A percentile compares a stretch with the other conserved stretches of the same genome.
Conservation (phyloP, 495 filamentous ascomycete genomes). For the Acidomyces sp. region DNA sequence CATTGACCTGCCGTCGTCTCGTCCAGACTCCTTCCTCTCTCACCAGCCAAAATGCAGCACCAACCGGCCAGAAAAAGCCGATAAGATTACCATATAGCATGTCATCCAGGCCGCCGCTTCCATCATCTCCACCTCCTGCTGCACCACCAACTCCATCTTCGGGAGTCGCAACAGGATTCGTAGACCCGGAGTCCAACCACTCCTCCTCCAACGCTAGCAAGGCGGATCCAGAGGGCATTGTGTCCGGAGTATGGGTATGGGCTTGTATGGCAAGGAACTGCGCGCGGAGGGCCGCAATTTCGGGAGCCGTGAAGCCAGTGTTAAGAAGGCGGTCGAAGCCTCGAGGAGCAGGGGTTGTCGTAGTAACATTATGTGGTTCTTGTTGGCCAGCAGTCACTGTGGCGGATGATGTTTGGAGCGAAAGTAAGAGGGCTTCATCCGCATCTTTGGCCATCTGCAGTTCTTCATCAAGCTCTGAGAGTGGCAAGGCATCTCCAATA, state of each 20-base stretch:
- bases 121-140: constrained; percentile 32
- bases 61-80: constrained; percentile 90
- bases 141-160: constrained; percentile 9
- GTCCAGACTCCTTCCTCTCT: constrained; percentile 84
- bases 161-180: constrained; percentile 27
- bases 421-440: constrained; percentile 19
- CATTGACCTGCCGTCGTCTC: constrained; percentile 66
- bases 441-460: constrained; percentile 34
- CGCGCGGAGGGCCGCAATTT: constrained; percentile 67
- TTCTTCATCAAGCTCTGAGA: constrained; percentile 57
- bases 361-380: constrained; percentile 16
- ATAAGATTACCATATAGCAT: constrained; percentile 78
- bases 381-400: background rate
- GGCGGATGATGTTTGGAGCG: constrained; percentile 3
- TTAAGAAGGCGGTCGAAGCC: constrained; percentile 81
- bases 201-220: constrained; percentile 64
- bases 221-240: constrained; percentile 55
- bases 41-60: constrained; percentile 68
- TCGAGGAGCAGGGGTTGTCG: constrained; percentile 50
- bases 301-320: constrained; percentile 64
- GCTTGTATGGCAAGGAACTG: constrained; percentile 75
- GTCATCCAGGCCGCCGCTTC: constrained; percentile 56
- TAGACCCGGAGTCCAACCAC: constrained; percentile 72
- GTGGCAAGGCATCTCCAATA: constrained; percentile 59
- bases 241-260: constrained; percentile 66